These are phyloP conservation scores for Martiniozyma abietophila DNA, from an alignment of 805 yeast species.

Conservation along the genomic window DNA sequence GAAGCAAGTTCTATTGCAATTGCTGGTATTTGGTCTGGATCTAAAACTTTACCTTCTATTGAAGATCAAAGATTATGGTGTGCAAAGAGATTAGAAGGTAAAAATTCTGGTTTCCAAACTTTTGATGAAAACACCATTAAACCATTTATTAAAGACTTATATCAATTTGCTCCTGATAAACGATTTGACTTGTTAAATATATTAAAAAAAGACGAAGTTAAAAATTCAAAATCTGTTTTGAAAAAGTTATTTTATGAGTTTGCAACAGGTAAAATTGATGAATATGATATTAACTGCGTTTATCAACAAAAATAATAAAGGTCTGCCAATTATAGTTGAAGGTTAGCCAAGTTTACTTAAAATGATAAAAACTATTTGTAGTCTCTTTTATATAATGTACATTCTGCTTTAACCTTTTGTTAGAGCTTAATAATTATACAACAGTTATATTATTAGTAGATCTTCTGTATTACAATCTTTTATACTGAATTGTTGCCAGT, in stretches of 20 bases:
- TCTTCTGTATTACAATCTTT: too few relatives aligned
- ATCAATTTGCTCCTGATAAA: slow-evolving; percentile 7
- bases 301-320: too few relatives aligned
- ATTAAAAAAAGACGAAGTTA: slow-evolving; percentile 1
- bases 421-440: too few relatives aligned
- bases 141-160: slow-evolving; percentile 6
- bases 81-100: slow-evolving; percentile 6
- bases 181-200: slow-evolving; percentile 2
- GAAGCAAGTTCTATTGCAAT: slow-evolving; percentile 44
- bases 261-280: too few relatives aligned
- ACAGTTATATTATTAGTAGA: too few relatives aligned
- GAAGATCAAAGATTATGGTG: slow-evolving; percentile 30
- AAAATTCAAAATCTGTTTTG: slow-evolving; percentile 1
- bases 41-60: slow-evolving; percentile 29
- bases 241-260: slow-evolving; percentile 4
- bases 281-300: too few relatives aligned
- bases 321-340: too few relatives aligned
- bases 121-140: slow-evolving; percentile 7
- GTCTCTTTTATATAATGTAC: too few relatives aligned
- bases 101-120: slow-evolving; percentile 12
- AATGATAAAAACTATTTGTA: too few relatives aligned
- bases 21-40: slow-evolving; percentile 46
- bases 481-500: too few relatives aligned
- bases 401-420: too few relatives aligned
- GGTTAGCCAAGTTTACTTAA: too few relatives aligned